Evolutionary conservation across 768 basidiomycete genomes (phyloP).

Genomic region (Mycena capillaripes): DNA sequence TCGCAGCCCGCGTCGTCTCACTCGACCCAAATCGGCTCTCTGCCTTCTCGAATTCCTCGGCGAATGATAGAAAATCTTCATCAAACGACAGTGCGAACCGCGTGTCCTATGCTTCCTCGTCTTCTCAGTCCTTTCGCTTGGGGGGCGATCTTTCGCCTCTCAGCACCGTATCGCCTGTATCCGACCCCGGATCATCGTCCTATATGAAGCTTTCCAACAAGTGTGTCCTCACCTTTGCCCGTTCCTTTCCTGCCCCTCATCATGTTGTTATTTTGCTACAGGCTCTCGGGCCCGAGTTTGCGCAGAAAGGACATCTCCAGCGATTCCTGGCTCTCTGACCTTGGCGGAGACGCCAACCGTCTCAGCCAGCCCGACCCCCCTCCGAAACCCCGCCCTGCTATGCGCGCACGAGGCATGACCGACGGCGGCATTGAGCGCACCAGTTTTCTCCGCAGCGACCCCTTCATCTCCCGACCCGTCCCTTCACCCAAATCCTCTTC

Average conservation of each 20-base stretch:
- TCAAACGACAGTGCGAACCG: constrained; percentile 58
- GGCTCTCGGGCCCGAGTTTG: constrained; percentile 33
- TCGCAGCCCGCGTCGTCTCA: constrained; percentile 65
- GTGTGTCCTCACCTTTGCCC: constrained; percentile 25
- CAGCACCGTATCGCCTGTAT: constrained; percentile 28
- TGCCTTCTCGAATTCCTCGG: constrained; percentile 66
- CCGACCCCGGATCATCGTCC: constrained; percentile 23
- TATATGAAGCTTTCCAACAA: constrained; percentile 31
- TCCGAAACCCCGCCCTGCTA: constrained; percentile 52
- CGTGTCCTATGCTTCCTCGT: constrained; percentile 70
- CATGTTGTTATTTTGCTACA: constrained; percentile 22
- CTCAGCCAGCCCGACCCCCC: constrained; percentile 50
- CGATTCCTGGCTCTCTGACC: constrained; percentile 12
- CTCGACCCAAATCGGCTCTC: constrained; percentile 66
- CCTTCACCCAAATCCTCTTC: constrained; percentile 36
- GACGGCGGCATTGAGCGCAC: constrained; percentile 53
- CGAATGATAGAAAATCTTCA: constrained; percentile 56
- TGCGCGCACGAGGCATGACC: constrained; percentile 65
- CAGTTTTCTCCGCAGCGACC: constrained; percentile 46
- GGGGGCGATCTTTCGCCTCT: constrained; percentile 46
- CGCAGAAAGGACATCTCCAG: constrained; percentile 34
- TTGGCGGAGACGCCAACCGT: constrained; percentile 44
- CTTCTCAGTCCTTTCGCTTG: constrained; percentile 63
- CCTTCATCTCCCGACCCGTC: constrained; percentile 21
- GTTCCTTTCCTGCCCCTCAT: neutral